Base-by-base conservation (phyloP, 768 basidiomycete genomes). In the Russula griseocarnosa region DNA sequence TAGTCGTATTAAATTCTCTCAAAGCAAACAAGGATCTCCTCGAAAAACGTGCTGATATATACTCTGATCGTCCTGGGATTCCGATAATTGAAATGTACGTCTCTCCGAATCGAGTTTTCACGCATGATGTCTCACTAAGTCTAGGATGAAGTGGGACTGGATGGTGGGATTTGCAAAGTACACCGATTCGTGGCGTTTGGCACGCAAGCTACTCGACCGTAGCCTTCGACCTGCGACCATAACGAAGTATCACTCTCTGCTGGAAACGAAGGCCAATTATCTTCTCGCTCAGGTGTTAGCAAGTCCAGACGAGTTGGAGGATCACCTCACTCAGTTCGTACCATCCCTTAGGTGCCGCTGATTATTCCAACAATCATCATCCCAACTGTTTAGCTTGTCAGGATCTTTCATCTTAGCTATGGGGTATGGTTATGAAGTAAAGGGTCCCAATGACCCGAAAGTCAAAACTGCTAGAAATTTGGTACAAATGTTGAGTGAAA, bases 11-110 rank as follows among this genome's bases (percentile, higher is more conserved):
- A 20, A 54, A 26, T 38, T 38, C 63, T 9, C 2, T 49, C 22
- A 54, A 53, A 18, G 46, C 51, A 10, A 40, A 24, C 44, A 61
- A 56, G 36, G 60, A 61, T 11, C 52, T 65, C 7, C 32, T 60
- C 9, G 64, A 65, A 36, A 61, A n/a, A 13, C 53, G 59, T 24
- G 55, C 28, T 1, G 40, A 57, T 4, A 36, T 62, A 30, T 65
- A 62, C 40, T 56, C 59, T 22, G 58, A 56, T n/a, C 52, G 64
- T n/a, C 34, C 60, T 28, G 36, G 6, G 3, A 9, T 62, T 5
- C 60, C 60, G 5, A 14, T 61, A 28, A 13, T 26, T 22, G 49
- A 60, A 9, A 51, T 60, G 59, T 57, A 46, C 26, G 26, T 40
- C 26, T 2, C n/a, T 14, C 42, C 4, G 1, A 11, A 10, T 13